Evolutionary conservation across 305 asterid genomes (phyloP).

Genomic region (Euphrasia arctica): DNA sequence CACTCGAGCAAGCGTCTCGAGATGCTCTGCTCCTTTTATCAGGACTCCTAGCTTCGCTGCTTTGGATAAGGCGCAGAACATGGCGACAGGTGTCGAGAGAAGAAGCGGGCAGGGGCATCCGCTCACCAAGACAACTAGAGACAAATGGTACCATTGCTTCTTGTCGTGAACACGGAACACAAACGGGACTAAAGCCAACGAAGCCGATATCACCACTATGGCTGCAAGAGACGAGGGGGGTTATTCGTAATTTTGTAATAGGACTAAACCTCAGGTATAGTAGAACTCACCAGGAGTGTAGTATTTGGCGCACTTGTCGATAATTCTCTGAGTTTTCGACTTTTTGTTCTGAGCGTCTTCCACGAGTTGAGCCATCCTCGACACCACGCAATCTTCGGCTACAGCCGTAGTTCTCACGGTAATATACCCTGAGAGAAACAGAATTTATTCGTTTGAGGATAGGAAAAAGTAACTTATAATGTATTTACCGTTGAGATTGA

Average conservation of each 20-base stretch:
- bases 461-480: neutral
- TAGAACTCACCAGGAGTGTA: conserved; percentile 66
- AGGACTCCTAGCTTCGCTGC: conserved; percentile 71
- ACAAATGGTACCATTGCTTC: conserved; percentile 57
- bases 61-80: conserved; percentile 72
- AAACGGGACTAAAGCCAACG: conserved; percentile 51
- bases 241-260: neutral
- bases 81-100: conserved; percentile 77
- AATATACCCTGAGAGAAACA: conserved; percentile 48
- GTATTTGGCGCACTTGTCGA: conserved; percentile 69
- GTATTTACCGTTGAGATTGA: conserved; percentile 60
- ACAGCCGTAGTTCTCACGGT: conserved; percentile 50
- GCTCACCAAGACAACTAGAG: conserved; percentile 70
- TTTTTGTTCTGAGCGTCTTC: conserved; percentile 77
- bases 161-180: conserved; percentile 39
- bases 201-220: conserved; percentile 44
- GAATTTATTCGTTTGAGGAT: neutral
- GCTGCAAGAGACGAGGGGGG: conserved; percentile 35
- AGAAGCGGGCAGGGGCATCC: conserved; percentile 84
- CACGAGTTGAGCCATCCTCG: conserved; percentile 71
- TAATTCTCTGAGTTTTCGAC: conserved; percentile 57
- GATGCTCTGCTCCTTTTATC: conserved; percentile 71
- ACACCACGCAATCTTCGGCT: conserved; percentile 68
- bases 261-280: neutral
- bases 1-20: conserved; percentile 56